A percentile compares a stretch with the other conserved stretches of the same genome.
These are phyloP conservation scores for Podospora didyma DNA, from an alignment of 495 filamentous ascomycete species.

Conservation along the genomic window DNA sequence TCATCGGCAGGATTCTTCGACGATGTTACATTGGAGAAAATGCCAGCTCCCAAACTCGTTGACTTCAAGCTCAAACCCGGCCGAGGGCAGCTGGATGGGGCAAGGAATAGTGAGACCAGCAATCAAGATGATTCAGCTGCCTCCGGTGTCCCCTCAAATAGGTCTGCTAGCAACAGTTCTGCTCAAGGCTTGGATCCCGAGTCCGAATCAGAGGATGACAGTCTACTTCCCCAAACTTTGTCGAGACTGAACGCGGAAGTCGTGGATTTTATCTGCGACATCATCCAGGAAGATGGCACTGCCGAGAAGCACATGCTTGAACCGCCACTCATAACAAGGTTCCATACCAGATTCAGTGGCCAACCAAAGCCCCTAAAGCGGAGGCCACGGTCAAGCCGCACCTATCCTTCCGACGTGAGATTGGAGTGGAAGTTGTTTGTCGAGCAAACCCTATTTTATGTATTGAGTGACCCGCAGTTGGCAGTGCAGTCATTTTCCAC, in stretches of 20 bases:
- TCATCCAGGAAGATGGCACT: slow-evolving; percentile 48
- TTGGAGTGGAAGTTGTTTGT: slow-evolving; percentile 56
- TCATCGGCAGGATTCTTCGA: slow-evolving; percentile 33
- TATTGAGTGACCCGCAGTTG: slow-evolving; percentile 61
- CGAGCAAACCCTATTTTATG: slow-evolving; percentile 70
- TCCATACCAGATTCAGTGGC: slow-evolving; percentile 17
- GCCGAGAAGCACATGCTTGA: slow-evolving; percentile 44
- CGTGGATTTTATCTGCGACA: slow-evolving; percentile 50
- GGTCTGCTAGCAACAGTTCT: slow-evolving; percentile 17
- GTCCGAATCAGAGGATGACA: slow-evolving; percentile 33
- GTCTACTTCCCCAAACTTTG: slow-evolving; percentile 40
- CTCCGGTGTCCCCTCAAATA: slow-evolving; percentile 10
- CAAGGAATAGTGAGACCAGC: slow-evolving; percentile 8
- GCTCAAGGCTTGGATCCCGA: slow-evolving; percentile 14
- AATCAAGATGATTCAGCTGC: slow-evolving; percentile 13
- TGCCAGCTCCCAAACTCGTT: slow-evolving; percentile 26
- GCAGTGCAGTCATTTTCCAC: slow-evolving; percentile 63
- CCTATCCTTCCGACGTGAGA: slow-evolving; percentile 20
- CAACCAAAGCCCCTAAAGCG: slow-evolving; percentile 36
- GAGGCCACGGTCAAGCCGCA: slow-evolving; percentile 21
- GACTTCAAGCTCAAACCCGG: slow-evolving; percentile 21
- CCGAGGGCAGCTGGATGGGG: slow-evolving; percentile 17
- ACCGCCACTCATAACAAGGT: slow-evolving; percentile 28
- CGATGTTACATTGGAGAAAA: slow-evolving; percentile 31
- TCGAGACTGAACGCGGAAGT: slow-evolving; percentile 40